Base-by-base conservation (phyloP, 495 filamentous ascomycete genomes). In the Trichoderma orchidacearum region DNA sequence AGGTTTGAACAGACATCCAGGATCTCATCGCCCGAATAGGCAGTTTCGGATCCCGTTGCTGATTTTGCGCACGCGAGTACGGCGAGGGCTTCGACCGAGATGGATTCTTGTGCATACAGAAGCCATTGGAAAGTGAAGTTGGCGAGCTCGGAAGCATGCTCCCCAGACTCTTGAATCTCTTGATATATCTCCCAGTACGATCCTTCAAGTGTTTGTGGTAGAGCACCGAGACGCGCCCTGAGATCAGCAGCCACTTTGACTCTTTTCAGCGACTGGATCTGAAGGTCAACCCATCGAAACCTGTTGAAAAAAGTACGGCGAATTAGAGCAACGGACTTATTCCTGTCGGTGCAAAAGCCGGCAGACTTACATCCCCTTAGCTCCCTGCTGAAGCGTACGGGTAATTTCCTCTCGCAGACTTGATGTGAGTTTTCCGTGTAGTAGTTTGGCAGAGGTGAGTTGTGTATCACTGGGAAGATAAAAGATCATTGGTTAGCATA, bases 61-160 rank as follows among this genome's bases (percentile, higher is more conserved):
- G 29, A 31, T 13, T 29, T 18, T 18, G 50, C 5, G 29, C 27
- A 53, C 31, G 45, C 45, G 30, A 56, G 28, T 11, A 27, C n/a
- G 28, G 56, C 51, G 25, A 54, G 23, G 5, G 30, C 57, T 18
- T 50, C 21, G 34, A 51, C 23, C 23, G 53, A 25, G 21, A 59
- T 45, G 13, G 36, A 48, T 41, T 55, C 36, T n/a, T 55, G 31
- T 8, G 57, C 52, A 25, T 59, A 54, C 18, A 59, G 32, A 5
- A 55, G 57, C 57, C 57, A 59, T 31, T 31, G 51, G 35, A 55
- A 36, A 35, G 57, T 51, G 52, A 59, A 59, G 53, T 45, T 59
- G 13, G 57, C 53, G 21, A 59, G 57, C 21, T n/a, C 36, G 18
- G 34, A 29, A 28, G 56, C 57, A 35, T 50, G 31, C 0, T 56